Evolutionary conservation across 768 basidiomycete species (phyloP).

Genomic region (Boletales sp.): DNA sequence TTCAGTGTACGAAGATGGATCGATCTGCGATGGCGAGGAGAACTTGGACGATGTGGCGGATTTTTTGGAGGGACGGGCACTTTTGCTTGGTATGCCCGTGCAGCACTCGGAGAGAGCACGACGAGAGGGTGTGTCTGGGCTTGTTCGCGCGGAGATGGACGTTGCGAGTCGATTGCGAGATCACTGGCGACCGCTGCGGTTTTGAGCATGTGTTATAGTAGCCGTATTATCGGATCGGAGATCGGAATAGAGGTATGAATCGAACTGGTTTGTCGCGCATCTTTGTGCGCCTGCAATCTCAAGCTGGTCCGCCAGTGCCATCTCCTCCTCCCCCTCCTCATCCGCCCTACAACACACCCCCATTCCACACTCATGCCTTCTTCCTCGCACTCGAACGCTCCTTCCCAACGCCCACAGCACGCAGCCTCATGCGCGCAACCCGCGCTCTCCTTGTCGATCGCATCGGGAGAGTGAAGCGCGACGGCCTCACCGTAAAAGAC

Average conservation of each 20-base stretch:
- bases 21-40: constrained; percentile 1
- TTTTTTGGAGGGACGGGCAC: constrained; percentile 52
- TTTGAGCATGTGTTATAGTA: constrained; percentile 27
- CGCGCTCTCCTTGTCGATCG: constrained; percentile 77
- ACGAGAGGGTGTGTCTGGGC: constrained; percentile 18
- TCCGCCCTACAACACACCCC: constrained; percentile 56
- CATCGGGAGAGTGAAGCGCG: constrained; percentile 63
- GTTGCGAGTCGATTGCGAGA: constrained; percentile 53
- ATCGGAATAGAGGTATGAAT: constrained; percentile 8
- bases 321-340: constrained; percentile 8
- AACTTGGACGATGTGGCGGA: constrained; percentile 3
- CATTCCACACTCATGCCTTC: constrained; percentile 82
- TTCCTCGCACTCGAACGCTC: constrained; percentile 66
- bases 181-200: constrained; percentile 66
- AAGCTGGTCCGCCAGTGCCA: constrained; percentile 13
- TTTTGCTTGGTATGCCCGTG: constrained; percentile 41
- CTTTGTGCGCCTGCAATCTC: constrained; percentile 9
- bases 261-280: constrained; percentile 7
- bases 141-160: constrained; percentile 54
- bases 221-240: constrained; percentile 13
- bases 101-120: constrained; percentile 3
- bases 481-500: constrained; percentile 73
- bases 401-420: constrained; percentile 71
- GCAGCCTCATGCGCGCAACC: constrained; percentile 80
- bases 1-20: not conserved